Conservation (phyloP, 345 rosid genomes). For the Gynandropsis gynandra region DNA sequence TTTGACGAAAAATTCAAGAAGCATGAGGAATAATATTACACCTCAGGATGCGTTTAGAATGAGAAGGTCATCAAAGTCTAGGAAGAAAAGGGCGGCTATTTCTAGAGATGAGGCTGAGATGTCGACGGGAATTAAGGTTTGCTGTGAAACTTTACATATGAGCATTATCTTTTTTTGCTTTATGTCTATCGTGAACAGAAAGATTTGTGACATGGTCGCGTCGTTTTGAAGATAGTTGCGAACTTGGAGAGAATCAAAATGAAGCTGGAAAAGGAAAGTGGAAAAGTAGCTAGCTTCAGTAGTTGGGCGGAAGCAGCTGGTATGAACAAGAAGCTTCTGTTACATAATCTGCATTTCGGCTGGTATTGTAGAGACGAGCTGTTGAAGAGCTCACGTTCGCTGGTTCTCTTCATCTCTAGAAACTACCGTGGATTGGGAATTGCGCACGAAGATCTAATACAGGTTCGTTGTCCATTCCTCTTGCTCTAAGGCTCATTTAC, state of each 20-base stretch:
- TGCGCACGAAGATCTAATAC: slow-evolving; percentile 58
- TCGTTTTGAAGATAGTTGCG: slow-evolving; percentile 41
- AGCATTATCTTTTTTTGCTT: slow-evolving; percentile 12
- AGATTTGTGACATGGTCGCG: slow-evolving; percentile 18
- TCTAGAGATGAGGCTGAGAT: slow-evolving; percentile 71
- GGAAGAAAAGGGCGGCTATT: slow-evolving; percentile 42
- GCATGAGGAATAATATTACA: slow-evolving; percentile 19
- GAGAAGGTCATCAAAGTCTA: slow-evolving; percentile 32
- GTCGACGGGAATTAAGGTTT: slow-evolving; percentile 70
- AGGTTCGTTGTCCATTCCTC: slow-evolving; percentile 36
- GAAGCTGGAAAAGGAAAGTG: slow-evolving; percentile 53
- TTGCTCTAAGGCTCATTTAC: neutral
- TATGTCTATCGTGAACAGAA: slow-evolving; percentile 19
- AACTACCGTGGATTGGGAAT: slow-evolving; percentile 66
- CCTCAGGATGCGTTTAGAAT: slow-evolving; percentile 23
- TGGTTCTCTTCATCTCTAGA: slow-evolving; percentile 67
- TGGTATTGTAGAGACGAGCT: slow-evolving; percentile 79
- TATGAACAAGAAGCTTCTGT: slow-evolving; percentile 51
- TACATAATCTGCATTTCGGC: slow-evolving; percentile 51
- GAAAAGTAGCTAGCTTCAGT: slow-evolving; percentile 46
- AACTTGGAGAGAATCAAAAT: slow-evolving; percentile 58
- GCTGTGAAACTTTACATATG: slow-evolving; percentile 21
- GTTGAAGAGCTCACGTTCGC: slow-evolving; percentile 49
- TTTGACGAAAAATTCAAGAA: slow-evolving; percentile 17
- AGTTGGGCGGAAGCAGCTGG: slow-evolving; percentile 88